phyloP scores from a whole-genome alignment of 2,329 filamentous ascomycete species.

The Exophiala lecanii-corni region DNA sequence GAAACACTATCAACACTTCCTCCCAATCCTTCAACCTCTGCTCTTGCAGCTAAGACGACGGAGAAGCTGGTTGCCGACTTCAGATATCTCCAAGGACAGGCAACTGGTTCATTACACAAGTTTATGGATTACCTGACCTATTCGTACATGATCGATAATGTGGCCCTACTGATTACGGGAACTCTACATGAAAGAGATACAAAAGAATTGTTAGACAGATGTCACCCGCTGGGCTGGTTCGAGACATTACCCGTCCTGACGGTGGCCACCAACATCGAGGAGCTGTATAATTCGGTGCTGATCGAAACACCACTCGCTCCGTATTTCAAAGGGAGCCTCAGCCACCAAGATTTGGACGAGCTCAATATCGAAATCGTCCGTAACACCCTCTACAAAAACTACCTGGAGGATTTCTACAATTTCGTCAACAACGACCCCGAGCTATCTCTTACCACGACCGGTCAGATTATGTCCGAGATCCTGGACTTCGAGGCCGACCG shows the following conservation, averaged over 20 bases:
- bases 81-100: slow-evolving; percentile 90
- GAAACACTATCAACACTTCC: slow-evolving; percentile 92
- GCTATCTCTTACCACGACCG: slow-evolving; percentile 79
- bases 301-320: slow-evolving; percentile 93
- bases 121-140: slow-evolving; percentile 99
- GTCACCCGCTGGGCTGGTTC: slow-evolving; percentile 96
- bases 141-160: slow-evolving; percentile 99
- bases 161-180: slow-evolving; percentile 94
- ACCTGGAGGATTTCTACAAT: slow-evolving; percentile 92
- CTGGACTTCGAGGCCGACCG: slow-evolving; percentile 95
- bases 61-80: slow-evolving; percentile 98
- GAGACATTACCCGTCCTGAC: slow-evolving; percentile 98
- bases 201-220: slow-evolving; percentile 87
- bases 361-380: slow-evolving; percentile 98
- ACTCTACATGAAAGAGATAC: slow-evolving; percentile 97
- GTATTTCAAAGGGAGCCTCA: slow-evolving; percentile 96
- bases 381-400: slow-evolving; percentile 99
- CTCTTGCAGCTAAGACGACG: slow-evolving; percentile 89
- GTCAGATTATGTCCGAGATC: slow-evolving; percentile 93
- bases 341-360: slow-evolving; percentile 95
- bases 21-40: slow-evolving; percentile 93
- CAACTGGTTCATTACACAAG: slow-evolving; percentile 81
- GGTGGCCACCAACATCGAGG: slow-evolving; percentile 96
- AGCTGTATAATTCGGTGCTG: slow-evolving; percentile 95
- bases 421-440: slow-evolving; percentile 90